phyloP scores from a whole-genome alignment of 1,284 basidiomycete species.

The Phellopilus nigrolimitatus region DNA sequence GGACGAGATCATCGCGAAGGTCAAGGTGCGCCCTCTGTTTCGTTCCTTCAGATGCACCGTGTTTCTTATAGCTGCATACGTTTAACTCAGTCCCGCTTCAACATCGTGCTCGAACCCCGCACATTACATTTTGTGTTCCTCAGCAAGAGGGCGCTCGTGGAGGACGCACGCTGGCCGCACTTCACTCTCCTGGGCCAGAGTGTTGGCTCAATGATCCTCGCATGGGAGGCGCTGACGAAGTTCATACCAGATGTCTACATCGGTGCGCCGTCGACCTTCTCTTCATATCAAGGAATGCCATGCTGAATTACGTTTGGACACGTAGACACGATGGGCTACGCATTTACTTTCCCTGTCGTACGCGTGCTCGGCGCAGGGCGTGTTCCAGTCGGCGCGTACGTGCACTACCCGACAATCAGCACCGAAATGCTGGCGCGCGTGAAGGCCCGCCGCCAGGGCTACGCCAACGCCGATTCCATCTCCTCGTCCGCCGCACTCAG shows the following conservation, averaged over 20 bases:
- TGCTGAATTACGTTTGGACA: not conserved
- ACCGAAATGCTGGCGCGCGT: constrained; percentile 91
- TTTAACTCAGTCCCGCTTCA: constrained; percentile 69
- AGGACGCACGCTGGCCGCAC: constrained; percentile 79
- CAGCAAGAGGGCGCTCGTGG: constrained; percentile 64
- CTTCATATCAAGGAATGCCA: not conserved
- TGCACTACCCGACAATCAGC: constrained; percentile 96
- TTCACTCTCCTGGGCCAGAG: constrained; percentile 94
- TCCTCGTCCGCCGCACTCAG: constrained; percentile 60
- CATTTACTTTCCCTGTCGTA: constrained; percentile 85
- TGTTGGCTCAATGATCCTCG: constrained; percentile 80
- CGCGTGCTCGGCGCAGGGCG: constrained; percentile 45
- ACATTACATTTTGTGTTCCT: constrained; percentile 80
- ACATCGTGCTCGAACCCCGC: constrained; percentile 63
- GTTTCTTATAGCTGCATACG: not conserved
- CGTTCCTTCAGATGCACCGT: constrained; percentile 16
- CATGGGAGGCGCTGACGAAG: constrained; percentile 71
- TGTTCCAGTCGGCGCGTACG: constrained; percentile 83
- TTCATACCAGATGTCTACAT: constrained; percentile 88
- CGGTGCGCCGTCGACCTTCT: constrained; percentile 47
- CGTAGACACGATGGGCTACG: constrained; percentile 98
- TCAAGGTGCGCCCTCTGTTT: constrained; percentile 51
- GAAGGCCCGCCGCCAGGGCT: constrained; percentile 48
- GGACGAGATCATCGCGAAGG: constrained; percentile 76
- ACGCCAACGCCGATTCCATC: constrained; percentile 65